Percentiles rank a stretch among this genome's conserved stretches.
These are phyloP conservation scores for Camellia sinensis DNA, from an alignment of 148 eudicot genomes.

Conservation along the genomic window DNA sequence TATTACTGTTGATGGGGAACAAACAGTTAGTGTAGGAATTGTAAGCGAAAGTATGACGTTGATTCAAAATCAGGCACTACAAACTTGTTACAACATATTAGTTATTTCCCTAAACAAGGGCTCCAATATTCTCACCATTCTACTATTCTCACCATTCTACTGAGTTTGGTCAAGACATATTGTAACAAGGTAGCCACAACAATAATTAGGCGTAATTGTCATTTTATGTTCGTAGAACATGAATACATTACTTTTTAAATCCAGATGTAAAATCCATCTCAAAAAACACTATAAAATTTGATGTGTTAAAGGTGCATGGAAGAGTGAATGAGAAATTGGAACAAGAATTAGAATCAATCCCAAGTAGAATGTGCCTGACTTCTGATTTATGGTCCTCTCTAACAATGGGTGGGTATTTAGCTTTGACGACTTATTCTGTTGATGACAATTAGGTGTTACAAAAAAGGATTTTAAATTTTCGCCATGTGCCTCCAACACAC, in stretches of 20 bases:
- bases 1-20: background rate
- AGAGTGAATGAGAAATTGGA: background rate
- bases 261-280: background rate
- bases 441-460: slow-evolving; percentile 21
- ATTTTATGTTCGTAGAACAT: background rate
- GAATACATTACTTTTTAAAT: background rate
- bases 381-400: slow-evolving; percentile 19
- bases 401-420: slow-evolving; percentile 8
- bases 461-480: background rate
- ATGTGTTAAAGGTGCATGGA: background rate
- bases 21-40: background rate
- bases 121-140: background rate
- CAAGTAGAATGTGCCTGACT: slow-evolving; percentile 16
- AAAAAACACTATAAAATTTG: background rate
- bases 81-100: background rate
- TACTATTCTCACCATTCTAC: background rate
- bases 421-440: slow-evolving; percentile 19
- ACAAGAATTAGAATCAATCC: background rate
- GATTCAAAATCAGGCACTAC: background rate
- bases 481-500: background rate
- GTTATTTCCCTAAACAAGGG: background rate
- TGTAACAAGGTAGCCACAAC: no score
- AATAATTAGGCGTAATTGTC: no score
- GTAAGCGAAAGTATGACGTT: background rate
- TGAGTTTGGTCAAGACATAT: no score